phyloP scores from a whole-genome alignment of 1,284 basidiomycete genomes.

The Trametes pubescens region DNA sequence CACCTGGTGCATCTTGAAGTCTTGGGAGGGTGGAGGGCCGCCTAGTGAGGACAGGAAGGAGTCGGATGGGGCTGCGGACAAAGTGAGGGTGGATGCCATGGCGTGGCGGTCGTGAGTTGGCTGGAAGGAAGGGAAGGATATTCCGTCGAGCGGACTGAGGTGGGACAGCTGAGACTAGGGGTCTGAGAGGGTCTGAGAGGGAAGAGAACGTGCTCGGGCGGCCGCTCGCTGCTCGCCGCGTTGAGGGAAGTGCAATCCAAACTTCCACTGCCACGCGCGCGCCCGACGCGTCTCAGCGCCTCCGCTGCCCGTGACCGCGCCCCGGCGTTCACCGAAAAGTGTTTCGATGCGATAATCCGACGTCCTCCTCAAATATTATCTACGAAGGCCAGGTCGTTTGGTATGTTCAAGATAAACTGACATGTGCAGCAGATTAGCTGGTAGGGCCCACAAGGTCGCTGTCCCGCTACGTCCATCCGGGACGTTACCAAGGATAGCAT shows the following conservation, averaged over 20 bases:
- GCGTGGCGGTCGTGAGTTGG: constrained; percentile 26
- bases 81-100: constrained; percentile 41
- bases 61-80: constrained; percentile 28
- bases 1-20: constrained; percentile 47
- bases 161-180: neutral
- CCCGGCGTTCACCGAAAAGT: too few species aligned
- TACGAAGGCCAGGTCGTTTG: too few species aligned
- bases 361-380: too few species aligned
- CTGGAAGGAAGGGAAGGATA: constrained; percentile 13
- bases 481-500: neutral
- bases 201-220: neutral
- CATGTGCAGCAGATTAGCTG: too few species aligned
- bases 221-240: neutral
- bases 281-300: constrained; percentile 14
- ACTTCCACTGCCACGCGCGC: constrained; percentile 9
- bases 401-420: too few species aligned
- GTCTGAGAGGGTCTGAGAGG: neutral
- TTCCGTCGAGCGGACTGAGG: neutral
- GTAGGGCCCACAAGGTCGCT: too few species aligned
- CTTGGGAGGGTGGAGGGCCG: constrained; percentile 36
- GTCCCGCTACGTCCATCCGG: too few species aligned
- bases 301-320: constrained; percentile 15
- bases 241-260: neutral
- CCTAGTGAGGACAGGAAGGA: constrained; percentile 25
- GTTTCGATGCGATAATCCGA: too few species aligned